Conservation (phyloP, 2,329 filamentous ascomycete species). For the Dactylonectria macrodidyma region DNA sequence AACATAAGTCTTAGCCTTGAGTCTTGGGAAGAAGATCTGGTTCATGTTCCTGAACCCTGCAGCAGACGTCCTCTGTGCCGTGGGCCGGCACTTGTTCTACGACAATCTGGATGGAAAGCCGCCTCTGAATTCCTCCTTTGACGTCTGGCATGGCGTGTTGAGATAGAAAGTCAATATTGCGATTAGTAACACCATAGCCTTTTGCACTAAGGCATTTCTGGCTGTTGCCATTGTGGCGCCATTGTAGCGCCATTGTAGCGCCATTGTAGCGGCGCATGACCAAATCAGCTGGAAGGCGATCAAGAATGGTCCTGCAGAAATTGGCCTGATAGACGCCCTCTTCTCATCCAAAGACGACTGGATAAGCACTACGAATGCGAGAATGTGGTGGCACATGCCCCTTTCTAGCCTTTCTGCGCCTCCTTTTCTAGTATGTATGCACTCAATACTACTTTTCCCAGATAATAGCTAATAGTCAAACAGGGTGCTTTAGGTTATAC, state of each 20-base stretch:
- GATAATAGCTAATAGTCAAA: neutral
- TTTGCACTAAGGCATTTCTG: constrained; percentile 12
- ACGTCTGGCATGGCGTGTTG: constrained; percentile 1
- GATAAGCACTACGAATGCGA: neutral
- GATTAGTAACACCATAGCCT: constrained; percentile 4
- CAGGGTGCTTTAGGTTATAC: constrained; percentile 8
- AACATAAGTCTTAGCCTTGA: neutral
- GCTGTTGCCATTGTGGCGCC: neutral
- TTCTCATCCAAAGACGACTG: constrained; percentile 8
- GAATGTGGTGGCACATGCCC: constrained; percentile 14
- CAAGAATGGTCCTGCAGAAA: neutral
- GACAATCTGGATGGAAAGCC: constrained; percentile 1
- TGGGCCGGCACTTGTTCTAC: constrained; percentile 13
- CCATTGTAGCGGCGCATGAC: constrained; percentile 2
- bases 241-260: too few species aligned
- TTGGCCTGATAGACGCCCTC: constrained; percentile 3
- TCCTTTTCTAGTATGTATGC: constrained; percentile 1
- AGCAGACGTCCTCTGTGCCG: neutral
- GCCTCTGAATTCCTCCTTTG: constrained; percentile 4
- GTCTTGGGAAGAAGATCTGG: neutral
- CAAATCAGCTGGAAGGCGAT: constrained; percentile 14
- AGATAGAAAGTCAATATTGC: constrained; percentile 13
- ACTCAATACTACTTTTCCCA: too few species aligned
- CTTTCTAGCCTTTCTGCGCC: neutral
- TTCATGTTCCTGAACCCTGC: constrained; percentile 4